Conservation (phyloP, 1,284 basidiomycete species). For the Phylloporus gajari region DNA sequence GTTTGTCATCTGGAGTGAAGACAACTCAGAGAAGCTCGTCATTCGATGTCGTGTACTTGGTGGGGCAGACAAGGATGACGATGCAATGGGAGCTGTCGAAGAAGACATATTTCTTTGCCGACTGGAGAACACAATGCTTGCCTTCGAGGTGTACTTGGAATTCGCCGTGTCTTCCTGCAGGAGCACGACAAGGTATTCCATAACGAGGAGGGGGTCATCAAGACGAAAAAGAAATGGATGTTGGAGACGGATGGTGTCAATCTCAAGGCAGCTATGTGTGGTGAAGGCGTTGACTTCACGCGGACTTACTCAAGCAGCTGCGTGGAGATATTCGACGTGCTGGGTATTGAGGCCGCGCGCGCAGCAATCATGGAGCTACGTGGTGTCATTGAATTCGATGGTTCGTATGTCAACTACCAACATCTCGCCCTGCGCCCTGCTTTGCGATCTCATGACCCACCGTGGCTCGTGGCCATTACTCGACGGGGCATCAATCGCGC, state of each 20-base stretch:
- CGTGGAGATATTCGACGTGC: slow-evolving; percentile 94
- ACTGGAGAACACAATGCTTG: slow-evolving; percentile 94
- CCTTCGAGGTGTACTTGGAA: slow-evolving; percentile 91
- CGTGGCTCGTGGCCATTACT: slow-evolving; percentile 97
- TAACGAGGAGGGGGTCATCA: slow-evolving; percentile 72
- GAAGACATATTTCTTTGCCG: slow-evolving; percentile 98
- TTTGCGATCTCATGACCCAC: slow-evolving; percentile 99
- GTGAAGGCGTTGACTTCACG: slow-evolving; percentile 93
- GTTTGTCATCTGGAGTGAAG: slow-evolving; percentile 99
- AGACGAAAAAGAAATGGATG: slow-evolving; percentile 89
- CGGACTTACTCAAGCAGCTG: slow-evolving; percentile 98
- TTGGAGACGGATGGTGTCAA: slow-evolving; percentile 98
- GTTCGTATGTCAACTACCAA: slow-evolving; percentile 99
- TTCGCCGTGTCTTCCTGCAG: slow-evolving; percentile 93
- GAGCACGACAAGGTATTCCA: slow-evolving; percentile 85
- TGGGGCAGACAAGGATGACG: slow-evolving; percentile 90
- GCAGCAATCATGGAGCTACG: slow-evolving; percentile 94
- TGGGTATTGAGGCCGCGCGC: slow-evolving; percentile 98
- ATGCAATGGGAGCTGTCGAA: slow-evolving; percentile 79
- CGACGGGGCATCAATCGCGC: slow-evolving; percentile 99
- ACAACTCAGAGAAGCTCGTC: slow-evolving; percentile 97
- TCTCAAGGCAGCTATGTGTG: slow-evolving; percentile 91
- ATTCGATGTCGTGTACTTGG: slow-evolving; percentile 96
- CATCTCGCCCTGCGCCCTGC: slow-evolving; percentile 91
- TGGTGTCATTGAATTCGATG: slow-evolving; percentile 97